These are phyloP conservation scores for Geotrichum klebahnii DNA, from an alignment of 1,139 yeast genomes.

Conservation along the genomic window DNA sequence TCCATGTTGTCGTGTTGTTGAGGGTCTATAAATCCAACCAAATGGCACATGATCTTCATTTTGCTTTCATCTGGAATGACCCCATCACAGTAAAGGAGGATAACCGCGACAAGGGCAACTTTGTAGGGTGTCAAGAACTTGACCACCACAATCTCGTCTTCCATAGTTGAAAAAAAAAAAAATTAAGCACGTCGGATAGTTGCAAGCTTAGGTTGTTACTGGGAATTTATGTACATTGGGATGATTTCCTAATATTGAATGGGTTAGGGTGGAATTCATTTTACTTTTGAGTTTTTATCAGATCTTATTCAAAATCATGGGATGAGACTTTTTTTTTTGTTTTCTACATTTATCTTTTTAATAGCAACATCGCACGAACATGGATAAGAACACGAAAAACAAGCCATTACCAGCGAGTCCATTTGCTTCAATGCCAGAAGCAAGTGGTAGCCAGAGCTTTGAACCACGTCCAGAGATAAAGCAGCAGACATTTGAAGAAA, in stretches of 20 bases:
- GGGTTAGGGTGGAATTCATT: no score
- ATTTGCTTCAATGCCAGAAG: constrained; percentile 23
- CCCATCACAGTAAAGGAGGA: constrained; percentile 30
- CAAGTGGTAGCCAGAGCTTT: constrained; percentile 30
- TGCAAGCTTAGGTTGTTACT: not conserved
- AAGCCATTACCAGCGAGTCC: constrained; percentile 18
- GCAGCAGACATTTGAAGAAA: constrained; percentile 70
- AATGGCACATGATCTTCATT: constrained; percentile 27
- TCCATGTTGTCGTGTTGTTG: constrained; percentile 12
- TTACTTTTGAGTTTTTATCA: no score
- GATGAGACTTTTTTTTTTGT: no score
- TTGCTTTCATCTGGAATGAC: constrained; percentile 22
- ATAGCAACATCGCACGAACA: not conserved
- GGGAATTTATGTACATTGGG: not conserved
- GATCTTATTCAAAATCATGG: no score
- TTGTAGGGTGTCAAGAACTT: constrained; percentile 33
- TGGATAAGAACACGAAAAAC: not conserved
- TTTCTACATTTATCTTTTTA: no score
- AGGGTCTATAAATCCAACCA: constrained; percentile 29
- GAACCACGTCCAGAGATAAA: constrained; percentile 45
- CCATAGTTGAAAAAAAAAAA: not conserved
- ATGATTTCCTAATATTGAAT: no score
- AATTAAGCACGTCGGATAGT: not conserved
- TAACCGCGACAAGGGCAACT: constrained; percentile 27
- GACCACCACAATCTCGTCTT: constrained; percentile 16